phyloP scores from a whole-genome alignment of 768 basidiomycete genomes.

The Mycena rosella region DNA sequence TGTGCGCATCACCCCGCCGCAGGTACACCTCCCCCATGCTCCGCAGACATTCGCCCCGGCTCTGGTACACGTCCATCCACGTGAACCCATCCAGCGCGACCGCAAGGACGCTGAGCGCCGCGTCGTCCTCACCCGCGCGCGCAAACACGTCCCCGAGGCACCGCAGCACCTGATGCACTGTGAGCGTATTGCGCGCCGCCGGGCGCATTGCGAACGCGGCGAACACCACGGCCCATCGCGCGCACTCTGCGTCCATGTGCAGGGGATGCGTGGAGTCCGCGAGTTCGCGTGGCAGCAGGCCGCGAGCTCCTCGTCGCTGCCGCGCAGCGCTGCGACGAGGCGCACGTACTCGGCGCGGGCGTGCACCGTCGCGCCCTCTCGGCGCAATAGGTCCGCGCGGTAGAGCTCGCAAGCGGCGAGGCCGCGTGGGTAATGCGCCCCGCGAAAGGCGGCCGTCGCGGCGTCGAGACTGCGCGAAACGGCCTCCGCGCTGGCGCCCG shows the following conservation, averaged over 20 bases:
- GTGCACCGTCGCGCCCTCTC: background rate
- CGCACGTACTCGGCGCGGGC: slow-evolving; percentile 1
- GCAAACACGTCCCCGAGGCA: slow-evolving; percentile 4
- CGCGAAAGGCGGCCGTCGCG: background rate
- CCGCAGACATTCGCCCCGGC: slow-evolving; percentile 6
- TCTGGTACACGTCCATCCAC: slow-evolving; percentile 2
- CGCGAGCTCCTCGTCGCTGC: background rate
- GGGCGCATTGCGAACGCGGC: background rate
- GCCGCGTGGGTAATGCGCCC: background rate
- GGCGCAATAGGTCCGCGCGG: background rate
- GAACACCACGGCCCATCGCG: slow-evolving; percentile 1
- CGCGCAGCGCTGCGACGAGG: background rate
- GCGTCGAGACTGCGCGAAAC: background rate
- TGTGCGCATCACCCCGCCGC: background rate
- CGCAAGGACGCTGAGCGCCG: background rate
- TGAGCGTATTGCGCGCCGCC: background rate
- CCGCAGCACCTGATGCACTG: background rate
- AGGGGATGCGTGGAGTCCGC: background rate
- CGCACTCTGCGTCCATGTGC: background rate
- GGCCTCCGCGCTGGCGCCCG: background rate
- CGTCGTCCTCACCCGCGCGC: background rate
- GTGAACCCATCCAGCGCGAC: slow-evolving; percentile 9
- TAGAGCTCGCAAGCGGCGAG: background rate
- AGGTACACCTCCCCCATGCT: background rate
- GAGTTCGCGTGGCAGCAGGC: background rate